These are phyloP conservation scores for Beauveria medogensis DNA, from an alignment of 2,329 filamentous ascomycete species.

Conservation along the genomic window DNA sequence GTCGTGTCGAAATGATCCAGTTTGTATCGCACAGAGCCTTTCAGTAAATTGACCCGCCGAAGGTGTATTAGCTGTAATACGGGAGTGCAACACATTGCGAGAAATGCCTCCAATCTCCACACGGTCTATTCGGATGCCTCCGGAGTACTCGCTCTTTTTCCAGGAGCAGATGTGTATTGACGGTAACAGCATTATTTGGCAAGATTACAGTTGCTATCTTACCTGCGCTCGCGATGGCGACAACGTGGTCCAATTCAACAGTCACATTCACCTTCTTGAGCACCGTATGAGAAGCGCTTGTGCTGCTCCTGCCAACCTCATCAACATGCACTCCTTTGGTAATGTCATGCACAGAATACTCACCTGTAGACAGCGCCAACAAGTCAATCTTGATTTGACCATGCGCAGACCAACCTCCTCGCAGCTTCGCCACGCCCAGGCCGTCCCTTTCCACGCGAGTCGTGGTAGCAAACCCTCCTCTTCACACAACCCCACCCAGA, in stretches of 20 bases:
- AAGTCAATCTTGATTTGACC: constrained; percentile 19
- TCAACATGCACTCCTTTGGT: background rate
- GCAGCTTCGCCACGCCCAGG: background rate
- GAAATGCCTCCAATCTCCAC: background rate
- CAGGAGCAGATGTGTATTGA: background rate
- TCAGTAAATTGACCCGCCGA: too few relatives aligned
- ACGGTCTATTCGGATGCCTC: background rate
- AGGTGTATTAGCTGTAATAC: too few relatives aligned
- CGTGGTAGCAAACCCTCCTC: constrained; percentile 21
- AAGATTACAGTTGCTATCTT: too few relatives aligned
- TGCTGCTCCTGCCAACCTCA: background rate
- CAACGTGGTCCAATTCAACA: background rate
- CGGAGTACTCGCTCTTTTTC: background rate
- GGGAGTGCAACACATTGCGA: background rate
- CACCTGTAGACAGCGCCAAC: constrained; percentile 22
- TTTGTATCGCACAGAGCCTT: background rate
- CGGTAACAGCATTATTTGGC: too few relatives aligned
- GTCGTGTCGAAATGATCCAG: background rate
- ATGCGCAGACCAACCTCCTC: constrained; percentile 19
- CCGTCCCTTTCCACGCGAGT: constrained; percentile 19
- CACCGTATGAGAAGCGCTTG: background rate
- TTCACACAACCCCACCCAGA: constrained; percentile 25
- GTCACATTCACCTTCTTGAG: constrained; percentile 11
- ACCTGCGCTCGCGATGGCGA: background rate
- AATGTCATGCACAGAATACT: background rate